Evolutionary conservation across 495 filamentous ascomycete species (phyloP).

Genomic region (Tuber borchii): DNA sequence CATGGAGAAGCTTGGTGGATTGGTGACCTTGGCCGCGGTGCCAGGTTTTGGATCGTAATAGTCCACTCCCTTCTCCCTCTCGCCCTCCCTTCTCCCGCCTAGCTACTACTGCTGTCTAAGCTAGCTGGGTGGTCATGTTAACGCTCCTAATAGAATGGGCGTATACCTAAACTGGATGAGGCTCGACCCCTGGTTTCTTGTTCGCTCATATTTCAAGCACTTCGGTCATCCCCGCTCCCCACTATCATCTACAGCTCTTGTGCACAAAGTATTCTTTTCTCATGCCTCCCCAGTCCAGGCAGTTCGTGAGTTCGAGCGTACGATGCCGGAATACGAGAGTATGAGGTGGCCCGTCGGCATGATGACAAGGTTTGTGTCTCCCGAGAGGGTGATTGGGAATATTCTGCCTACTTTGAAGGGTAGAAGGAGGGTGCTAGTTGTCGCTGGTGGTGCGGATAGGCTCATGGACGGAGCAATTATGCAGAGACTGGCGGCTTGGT

Average conservation of each 20-base stretch:
- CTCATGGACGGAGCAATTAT: slow-evolving; percentile 40
- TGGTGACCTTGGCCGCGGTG: slow-evolving; percentile 45
- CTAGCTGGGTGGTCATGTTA: neutral
- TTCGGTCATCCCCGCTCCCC: slow-evolving; percentile 48
- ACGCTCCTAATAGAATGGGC: slow-evolving; percentile 30
- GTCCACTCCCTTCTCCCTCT: no score
- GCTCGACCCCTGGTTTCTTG: slow-evolving; percentile 46
- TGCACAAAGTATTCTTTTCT: slow-evolving; percentile 47
- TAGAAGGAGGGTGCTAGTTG: slow-evolving; percentile 43
- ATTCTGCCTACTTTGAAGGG: slow-evolving; percentile 31
- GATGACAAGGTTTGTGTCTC: slow-evolving; percentile 44
- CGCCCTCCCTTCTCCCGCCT: neutral
- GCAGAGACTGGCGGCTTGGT: slow-evolving; percentile 34
- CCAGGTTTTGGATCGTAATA: slow-evolving; percentile 48
- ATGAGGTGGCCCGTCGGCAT: slow-evolving; percentile 48
- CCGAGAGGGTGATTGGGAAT: slow-evolving; percentile 41
- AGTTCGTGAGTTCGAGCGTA: slow-evolving; percentile 43
- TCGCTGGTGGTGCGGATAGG: slow-evolving; percentile 45
- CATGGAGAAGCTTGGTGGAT: slow-evolving; percentile 43
- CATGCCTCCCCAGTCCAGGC: slow-evolving; percentile 33
- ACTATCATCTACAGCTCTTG: slow-evolving; percentile 46
- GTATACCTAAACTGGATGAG: slow-evolving; percentile 48
- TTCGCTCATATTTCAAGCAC: slow-evolving; percentile 45
- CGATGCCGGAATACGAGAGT: slow-evolving; percentile 46
- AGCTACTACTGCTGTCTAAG: no score